phyloP scores from a whole-genome alignment of 352 stramenopile genomes.

The Phytophthora idaei region DNA sequence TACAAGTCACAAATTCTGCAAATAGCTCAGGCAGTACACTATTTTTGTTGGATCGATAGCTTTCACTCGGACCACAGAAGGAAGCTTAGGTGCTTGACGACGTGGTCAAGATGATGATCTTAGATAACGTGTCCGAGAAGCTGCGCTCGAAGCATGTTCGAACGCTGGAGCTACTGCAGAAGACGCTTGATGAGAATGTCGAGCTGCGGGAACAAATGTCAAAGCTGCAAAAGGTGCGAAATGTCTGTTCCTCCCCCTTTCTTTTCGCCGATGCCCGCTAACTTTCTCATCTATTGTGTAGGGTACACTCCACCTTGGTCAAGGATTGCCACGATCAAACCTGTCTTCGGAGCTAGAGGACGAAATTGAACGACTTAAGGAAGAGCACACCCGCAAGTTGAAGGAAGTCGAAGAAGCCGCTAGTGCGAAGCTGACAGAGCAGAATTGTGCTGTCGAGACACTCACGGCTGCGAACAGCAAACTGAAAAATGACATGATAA shows the following conservation, averaged over 20 bases:
- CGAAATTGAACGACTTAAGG: constrained; percentile 61
- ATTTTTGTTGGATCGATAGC: too few relatives aligned
- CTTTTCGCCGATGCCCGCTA: background rate
- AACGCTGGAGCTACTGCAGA: constrained; percentile 79
- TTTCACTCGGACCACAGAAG: too few relatives aligned
- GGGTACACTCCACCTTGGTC: constrained; percentile 55
- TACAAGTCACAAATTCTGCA: too few relatives aligned
- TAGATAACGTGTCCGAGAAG: constrained; percentile 70
- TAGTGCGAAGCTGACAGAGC: constrained; percentile 36
- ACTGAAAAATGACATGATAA: constrained; percentile 61
- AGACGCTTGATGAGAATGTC: constrained; percentile 80
- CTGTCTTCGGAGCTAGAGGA: constrained; percentile 57
- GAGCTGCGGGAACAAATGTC: constrained; percentile 57
- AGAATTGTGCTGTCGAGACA: constrained; percentile 33
- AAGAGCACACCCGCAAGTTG: constrained; percentile 45
- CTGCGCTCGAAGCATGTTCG: constrained; percentile 82
- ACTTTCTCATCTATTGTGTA: constrained; percentile 7
- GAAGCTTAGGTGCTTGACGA: too few relatives aligned
- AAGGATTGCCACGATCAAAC: constrained; percentile 49
- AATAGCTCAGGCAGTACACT: too few relatives aligned
- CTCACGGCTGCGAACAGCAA: constrained; percentile 48
- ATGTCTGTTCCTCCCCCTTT: background rate
- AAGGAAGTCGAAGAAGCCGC: constrained; percentile 43
- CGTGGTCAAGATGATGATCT: constrained; percentile 44
- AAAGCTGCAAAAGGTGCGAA: constrained; percentile 51